A percentile compares a stretch with the other conserved stretches of the same genome.
Conservation (phyloP, 139 green algal species). For the Eudorina sp. region DNA sequence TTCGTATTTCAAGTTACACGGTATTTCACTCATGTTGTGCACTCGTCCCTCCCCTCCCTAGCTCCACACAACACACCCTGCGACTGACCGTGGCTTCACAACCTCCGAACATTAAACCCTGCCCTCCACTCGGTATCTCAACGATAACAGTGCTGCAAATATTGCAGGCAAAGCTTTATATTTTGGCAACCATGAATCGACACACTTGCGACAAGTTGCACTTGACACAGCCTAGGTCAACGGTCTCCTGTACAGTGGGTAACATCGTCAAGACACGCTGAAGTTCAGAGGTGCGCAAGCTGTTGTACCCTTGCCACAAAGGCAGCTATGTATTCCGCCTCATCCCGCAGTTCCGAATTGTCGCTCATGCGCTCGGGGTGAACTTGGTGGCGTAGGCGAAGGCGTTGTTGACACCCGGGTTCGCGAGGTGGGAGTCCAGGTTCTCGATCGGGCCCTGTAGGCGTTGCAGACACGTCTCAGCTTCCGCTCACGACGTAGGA, state of each 20-base stretch:
- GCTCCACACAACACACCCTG: no score
- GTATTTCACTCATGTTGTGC: no score
- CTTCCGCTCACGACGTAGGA: no score
- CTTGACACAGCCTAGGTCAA: conserved; percentile 2
- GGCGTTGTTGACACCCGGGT: conserved; percentile 85
- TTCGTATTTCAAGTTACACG: no score
- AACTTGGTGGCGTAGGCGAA: conserved; percentile 68
- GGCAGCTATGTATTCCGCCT: not conserved
- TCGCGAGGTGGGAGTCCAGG: conserved; percentile 83
- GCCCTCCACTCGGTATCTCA: no score
- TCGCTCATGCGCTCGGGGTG: conserved; percentile 26
- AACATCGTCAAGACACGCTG: not conserved
- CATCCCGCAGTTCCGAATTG: not conserved
- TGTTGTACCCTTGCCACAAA: conserved; percentile 19
- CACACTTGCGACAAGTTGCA: not conserved
- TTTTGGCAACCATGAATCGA: not conserved
- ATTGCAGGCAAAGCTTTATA: not conserved
- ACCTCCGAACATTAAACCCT: no score
- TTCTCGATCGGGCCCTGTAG: conserved; percentile 63
- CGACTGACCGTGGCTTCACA: no score
- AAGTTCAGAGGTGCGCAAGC: not conserved
- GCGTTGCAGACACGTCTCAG: no score
- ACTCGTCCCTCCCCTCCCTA: no score
- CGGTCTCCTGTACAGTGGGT: not conserved
- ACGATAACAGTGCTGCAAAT: conserved; percentile 12